phyloP scores from a whole-genome alignment of 768 basidiomycete genomes.

The Gloeostereum incarnatum region DNA sequence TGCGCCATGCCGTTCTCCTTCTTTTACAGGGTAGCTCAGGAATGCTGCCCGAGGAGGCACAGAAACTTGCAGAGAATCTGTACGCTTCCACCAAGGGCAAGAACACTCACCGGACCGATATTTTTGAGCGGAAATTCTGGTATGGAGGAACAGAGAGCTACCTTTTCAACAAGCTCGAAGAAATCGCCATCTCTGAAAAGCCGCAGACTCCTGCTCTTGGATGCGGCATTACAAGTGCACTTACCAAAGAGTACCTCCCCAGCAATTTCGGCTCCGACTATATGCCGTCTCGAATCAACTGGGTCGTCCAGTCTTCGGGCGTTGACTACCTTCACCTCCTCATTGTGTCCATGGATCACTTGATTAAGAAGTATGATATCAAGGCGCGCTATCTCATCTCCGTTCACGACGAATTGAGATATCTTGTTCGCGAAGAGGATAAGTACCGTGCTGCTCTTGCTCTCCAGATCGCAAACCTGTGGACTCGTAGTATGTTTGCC shows the following conservation, averaged over 20 bases:
- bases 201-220: constrained; percentile 92
- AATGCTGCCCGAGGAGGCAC: constrained; percentile 73
- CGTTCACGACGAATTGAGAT: constrained; percentile 95
- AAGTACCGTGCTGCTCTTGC: constrained; percentile 87
- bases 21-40: constrained; percentile 77
- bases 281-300: constrained; percentile 95
- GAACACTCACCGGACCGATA: constrained; percentile 66
- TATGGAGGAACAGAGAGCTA: constrained; percentile 94
- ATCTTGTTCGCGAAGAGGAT: constrained; percentile 85
- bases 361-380: constrained; percentile 74
- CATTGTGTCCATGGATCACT: constrained; percentile 90
- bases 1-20: constrained; percentile 85
- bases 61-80: constrained; percentile 70
- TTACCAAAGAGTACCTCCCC: constrained; percentile 85
- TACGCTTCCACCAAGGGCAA: constrained; percentile 93
- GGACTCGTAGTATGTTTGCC: constrained; percentile 89
- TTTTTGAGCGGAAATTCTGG: constrained; percentile 87
- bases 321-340: constrained; percentile 97
- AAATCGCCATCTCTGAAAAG: constrained; percentile 78
- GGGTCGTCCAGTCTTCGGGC: constrained; percentile 98
- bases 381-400: constrained; percentile 91
- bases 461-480: constrained; percentile 89
- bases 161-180: constrained; percentile 96
- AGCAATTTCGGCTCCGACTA: constrained; percentile 78
- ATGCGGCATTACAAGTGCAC: constrained; percentile 87